These are phyloP conservation scores for Herpotrichia juniperi DNA, from an alignment of 2,329 filamentous ascomycete species.

Conservation along the genomic window DNA sequence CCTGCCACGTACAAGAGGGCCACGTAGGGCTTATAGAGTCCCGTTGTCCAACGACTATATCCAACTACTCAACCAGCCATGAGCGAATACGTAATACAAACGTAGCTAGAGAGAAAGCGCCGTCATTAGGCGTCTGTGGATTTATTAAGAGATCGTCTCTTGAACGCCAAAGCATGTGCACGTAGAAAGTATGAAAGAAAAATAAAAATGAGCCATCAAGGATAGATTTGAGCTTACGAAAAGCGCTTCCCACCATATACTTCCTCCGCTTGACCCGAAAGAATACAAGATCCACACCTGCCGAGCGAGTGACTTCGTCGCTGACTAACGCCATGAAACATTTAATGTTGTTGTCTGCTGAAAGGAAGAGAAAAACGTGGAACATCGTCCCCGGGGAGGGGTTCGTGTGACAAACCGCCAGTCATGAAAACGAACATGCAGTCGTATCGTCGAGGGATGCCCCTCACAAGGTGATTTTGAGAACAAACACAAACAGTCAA, in stretches of 20 bases:
- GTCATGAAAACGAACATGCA: conserved; percentile 12
- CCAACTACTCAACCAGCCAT: no score
- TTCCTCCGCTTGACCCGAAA: neutral
- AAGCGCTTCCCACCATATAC: conserved; percentile 16
- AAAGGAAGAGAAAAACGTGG: conserved; percentile 7
- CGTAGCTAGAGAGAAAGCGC: neutral
- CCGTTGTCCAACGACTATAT: no score
- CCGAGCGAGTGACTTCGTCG: conserved; percentile 29
- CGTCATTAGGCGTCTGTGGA: neutral
- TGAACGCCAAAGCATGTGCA: conserved; percentile 18
- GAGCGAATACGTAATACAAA: no score
- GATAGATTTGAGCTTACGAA: conserved; percentile 12
- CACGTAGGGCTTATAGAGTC: no score
- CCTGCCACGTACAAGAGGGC: no score
- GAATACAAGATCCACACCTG: conserved; percentile 13
- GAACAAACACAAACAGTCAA: conserved; percentile 11
- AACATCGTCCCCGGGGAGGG: conserved; percentile 1
- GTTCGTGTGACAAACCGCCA: conserved; percentile 2
- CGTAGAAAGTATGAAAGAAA: conserved; percentile 14
- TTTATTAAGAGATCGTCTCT: neutral
- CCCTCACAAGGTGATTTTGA: conserved; percentile 5
- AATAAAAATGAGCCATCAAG: conserved; percentile 15
- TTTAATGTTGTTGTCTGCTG: conserved; percentile 5
- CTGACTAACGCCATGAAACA: conserved; percentile 22
- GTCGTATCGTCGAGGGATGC: conserved; percentile 6